These are phyloP conservation scores for Claviceps pazoutovae DNA, from an alignment of 2,329 filamentous ascomycete species.

Conservation along the genomic window DNA sequence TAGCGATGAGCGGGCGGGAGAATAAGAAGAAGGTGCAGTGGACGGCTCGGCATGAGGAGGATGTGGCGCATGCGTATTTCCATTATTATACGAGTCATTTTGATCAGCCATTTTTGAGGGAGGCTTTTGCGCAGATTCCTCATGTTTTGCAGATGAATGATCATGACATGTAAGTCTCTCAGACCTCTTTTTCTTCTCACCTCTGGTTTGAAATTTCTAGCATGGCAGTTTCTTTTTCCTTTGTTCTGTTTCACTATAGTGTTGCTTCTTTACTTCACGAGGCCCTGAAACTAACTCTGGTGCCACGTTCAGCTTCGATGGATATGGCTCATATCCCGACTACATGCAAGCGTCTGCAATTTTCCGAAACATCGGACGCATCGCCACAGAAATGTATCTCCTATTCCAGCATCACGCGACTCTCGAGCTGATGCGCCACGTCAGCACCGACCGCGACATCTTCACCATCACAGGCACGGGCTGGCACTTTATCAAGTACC, in stretches of 20 bases:
- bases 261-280: not conserved
- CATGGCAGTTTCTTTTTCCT: not conserved
- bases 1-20: constrained; percentile 82
- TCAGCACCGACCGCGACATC: constrained; percentile 75
- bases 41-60: constrained; percentile 91
- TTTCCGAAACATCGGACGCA: constrained; percentile 94
- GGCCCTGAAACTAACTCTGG: not conserved
- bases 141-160: constrained; percentile 89
- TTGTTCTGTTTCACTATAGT: not conserved
- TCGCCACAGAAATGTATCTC: constrained; percentile 95
- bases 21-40: constrained; percentile 80
- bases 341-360: constrained; percentile 97
- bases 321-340: constrained; percentile 91
- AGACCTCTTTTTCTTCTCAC: too few relatives aligned
- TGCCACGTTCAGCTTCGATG: constrained; percentile 60
- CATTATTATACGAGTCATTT: constrained; percentile 99
- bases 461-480: constrained; percentile 96
- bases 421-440: constrained; percentile 78
- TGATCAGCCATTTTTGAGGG: constrained; percentile 84
- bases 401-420: constrained; percentile 98
- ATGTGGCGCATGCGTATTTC: constrained; percentile 92
- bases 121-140: constrained; percentile 95
- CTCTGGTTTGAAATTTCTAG: too few relatives aligned
- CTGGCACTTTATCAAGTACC: constrained; percentile 96
- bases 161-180: constrained; percentile 73